phyloP scores from a whole-genome alignment of 1,139 yeast species.

The Yamadazyma diddensiae region DNA sequence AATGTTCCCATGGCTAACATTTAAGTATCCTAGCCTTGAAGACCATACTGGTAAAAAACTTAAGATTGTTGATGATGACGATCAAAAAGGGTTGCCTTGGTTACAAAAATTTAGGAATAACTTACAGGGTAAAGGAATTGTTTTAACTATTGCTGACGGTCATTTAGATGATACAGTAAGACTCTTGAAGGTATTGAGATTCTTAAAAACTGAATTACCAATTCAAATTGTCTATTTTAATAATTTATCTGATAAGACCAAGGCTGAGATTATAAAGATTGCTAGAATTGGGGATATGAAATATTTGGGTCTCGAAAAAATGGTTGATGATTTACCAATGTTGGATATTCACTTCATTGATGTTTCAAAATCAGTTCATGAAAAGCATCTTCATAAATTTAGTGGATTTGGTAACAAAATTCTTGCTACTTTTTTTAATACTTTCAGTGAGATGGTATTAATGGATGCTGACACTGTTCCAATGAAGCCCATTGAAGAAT shows the following conservation, averaged over 20 bases:
- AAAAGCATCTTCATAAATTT: constrained; percentile 26
- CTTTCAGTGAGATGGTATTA: constrained; percentile 48
- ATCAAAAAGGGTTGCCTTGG: constrained; percentile 4
- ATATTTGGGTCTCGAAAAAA: constrained; percentile 5
- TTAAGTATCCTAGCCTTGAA: constrained; percentile 21
- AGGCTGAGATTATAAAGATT: constrained; percentile 22
- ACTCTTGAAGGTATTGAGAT: constrained; percentile 28
- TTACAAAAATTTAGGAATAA: constrained; percentile 19
- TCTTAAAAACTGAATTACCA: constrained; percentile 31
- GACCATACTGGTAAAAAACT: constrained; percentile 16
- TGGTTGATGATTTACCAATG: constrained; percentile 18
- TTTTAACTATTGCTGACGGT: constrained; percentile 31
- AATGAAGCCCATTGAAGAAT: constrained; percentile 31
- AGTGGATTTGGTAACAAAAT: constrained; percentile 48
- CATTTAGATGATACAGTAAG: constrained; percentile 28
- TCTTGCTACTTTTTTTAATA: constrained; percentile 46
- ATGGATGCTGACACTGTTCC: constrained; percentile 53
- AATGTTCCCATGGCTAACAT: constrained; percentile 25
- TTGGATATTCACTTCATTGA: constrained; percentile 48
- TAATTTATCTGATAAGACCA: constrained; percentile 22
- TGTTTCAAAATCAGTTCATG: constrained; percentile 29
- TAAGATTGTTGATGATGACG: constrained; percentile 4
- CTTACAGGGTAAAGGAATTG: constrained; percentile 36
- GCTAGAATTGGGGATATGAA: constrained; percentile 13
- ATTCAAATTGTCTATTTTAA: constrained; percentile 32